Base-by-base conservation (phyloP, 306 rosid species). In the Sechiopsis laciniata region DNA sequence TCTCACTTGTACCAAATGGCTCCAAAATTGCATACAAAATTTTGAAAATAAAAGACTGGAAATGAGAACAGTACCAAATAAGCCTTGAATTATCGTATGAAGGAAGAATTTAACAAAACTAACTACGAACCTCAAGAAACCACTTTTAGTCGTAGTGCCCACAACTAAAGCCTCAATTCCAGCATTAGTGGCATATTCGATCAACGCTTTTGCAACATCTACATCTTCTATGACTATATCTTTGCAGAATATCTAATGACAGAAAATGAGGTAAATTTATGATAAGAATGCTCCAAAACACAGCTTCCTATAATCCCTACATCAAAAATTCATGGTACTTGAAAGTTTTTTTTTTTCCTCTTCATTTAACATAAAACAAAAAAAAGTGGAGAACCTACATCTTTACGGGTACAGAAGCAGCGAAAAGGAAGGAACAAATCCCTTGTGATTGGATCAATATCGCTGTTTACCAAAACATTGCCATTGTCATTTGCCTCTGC, bases 371-470 rank as follows among this genome's bases (percentile, higher is more conserved):
- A 48, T 63, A 15, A 4, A 65, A 40, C 21, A 20, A 69, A 65
- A 40, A 46, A 20, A 69, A 60, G 60, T 8, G 62, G 5, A 45
- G n/a, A 64, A 77, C 95, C 82, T 83, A 94, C 97, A 85, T 90
- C 96, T 82, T 89, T 94, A 14, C 96, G 88, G 2, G 95, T 86
- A 50, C 96, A 94, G 72, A 88, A 93, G 76, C 91, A 92, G 3
- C 96, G 94, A 81, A 90, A 90, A 52, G 97, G 96, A 65, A 85
- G 90, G 84, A 93, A 83, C 81, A 94, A 12, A 16, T 80, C 95
- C 78, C 57, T 88, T 75, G 90, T 81, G 20, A 69, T 86, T 50
- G 79, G 61, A 64, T 87, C 92, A 8, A 85, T 74, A 0, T 93
- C 94, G 81, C 35, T 84, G 84, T 78, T 26, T 63, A 62, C 40